Percentiles rank a stretch among this genome's conserved stretches.
Evolutionary conservation across 805 yeast genomes (phyloP).

Genomic region (Kluyveromyces aestuarii): DNA sequence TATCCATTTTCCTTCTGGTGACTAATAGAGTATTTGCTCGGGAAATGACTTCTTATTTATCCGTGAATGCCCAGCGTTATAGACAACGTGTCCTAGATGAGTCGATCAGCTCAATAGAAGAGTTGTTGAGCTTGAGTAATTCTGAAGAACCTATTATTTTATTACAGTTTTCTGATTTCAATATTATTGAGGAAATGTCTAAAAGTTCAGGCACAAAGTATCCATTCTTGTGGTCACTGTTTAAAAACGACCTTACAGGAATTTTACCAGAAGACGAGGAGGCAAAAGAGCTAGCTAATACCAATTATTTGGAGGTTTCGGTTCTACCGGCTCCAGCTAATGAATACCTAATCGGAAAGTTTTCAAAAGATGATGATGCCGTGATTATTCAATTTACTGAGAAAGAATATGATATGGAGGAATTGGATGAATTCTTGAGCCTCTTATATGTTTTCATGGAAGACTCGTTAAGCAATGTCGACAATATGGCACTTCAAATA

Average conservation of each 20-base stretch:
- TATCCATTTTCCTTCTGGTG: conserved; percentile 3
- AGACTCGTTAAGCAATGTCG: conserved; percentile 13
- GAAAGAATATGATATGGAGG: conserved; percentile 15
- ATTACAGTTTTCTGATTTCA: conserved; percentile 16
- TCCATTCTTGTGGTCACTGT: conserved; percentile 15
- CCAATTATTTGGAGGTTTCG: conserved; percentile 3
- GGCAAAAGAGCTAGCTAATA: neutral
- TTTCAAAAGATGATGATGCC: conserved; percentile 11
- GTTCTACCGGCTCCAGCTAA: conserved; percentile 14
- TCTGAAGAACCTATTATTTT: conserved; percentile 16
- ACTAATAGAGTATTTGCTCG: conserved; percentile 4
- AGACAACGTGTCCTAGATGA: conserved; percentile 4
- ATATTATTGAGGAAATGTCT: conserved; percentile 8
- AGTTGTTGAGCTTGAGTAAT: conserved; percentile 2
- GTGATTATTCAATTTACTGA: conserved; percentile 18
- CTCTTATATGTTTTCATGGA: conserved; percentile 15
- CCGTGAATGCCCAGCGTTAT: conserved; percentile 10
- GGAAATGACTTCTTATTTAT: conserved; percentile 7
- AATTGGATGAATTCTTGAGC: conserved; percentile 22
- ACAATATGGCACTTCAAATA: conserved; percentile 15
- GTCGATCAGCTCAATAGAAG: conserved; percentile 3
- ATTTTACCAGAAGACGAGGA: conserved; percentile 8
- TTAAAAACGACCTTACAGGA: conserved; percentile 9
- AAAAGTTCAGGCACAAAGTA: conserved; percentile 5
- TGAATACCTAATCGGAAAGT: conserved; percentile 14